A percentile compares a stretch with the other conserved stretches of the same genome.
phyloP scores from a whole-genome alignment of 2,329 filamentous ascomycete genomes.

The Lojkania enalia region DNA sequence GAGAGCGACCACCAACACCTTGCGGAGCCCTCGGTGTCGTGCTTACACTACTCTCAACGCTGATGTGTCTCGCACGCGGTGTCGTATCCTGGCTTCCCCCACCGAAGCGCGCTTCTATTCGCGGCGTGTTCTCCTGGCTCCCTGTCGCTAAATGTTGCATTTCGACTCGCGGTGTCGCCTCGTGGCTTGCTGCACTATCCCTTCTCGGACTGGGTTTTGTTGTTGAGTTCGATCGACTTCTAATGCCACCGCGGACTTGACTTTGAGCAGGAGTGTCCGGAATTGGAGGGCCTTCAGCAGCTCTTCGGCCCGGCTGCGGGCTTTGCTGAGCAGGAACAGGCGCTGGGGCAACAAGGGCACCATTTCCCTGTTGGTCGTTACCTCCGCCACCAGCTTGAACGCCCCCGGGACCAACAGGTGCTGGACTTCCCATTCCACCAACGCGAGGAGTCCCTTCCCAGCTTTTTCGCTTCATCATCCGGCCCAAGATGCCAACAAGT shows the following conservation, averaged over 20 bases:
- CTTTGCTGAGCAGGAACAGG: conserved; percentile 22
- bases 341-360: conserved; percentile 13
- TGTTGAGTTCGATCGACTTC: conserved; percentile 36
- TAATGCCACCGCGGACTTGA: conserved; percentile 21
- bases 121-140: conserved; percentile 33
- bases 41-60: conserved; percentile 36
- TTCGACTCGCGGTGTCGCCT: conserved; percentile 5
- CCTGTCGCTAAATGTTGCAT: conserved; percentile 1
- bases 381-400: conserved; percentile 18
- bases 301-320: conserved; percentile 27
- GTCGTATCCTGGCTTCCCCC: conserved; percentile 39
- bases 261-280: conserved; percentile 22
- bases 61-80: conserved; percentile 34
- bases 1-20: conserved; percentile 33
- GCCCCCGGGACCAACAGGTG: conserved; percentile 22
- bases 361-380: conserved; percentile 14
- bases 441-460: conserved; percentile 44
- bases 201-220: conserved; percentile 27
- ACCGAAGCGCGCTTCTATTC: conserved; percentile 26
- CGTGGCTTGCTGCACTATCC: conserved; percentile 9
- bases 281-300: conserved; percentile 32
- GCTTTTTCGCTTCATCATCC: conserved; percentile 75
- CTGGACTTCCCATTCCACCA: conserved; percentile 35
- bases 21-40: conserved; percentile 38
- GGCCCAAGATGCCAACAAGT: conserved; percentile 80